Base-by-base conservation (phyloP, 176 grass and related monocot genomes). In the Saccharum officinarum region DNA sequence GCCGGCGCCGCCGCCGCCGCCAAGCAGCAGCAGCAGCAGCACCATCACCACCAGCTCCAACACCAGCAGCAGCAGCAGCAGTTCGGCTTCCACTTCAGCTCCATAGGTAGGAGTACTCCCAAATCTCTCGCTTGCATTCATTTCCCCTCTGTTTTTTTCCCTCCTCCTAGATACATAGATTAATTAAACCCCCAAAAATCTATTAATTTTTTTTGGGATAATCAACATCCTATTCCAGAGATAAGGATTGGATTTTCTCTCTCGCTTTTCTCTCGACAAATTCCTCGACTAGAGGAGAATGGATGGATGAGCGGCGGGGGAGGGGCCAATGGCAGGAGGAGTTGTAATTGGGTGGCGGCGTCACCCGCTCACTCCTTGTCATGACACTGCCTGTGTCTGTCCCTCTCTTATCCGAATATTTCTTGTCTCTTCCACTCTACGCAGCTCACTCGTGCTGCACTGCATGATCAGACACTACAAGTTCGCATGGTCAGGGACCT, bases 361-460 rank as follows among this genome's bases (percentile, higher is more conserved):
- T 30, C 23, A 30, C 61, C 10, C 30, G 47, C 62, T 86, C 54
- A 4, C 55, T 88, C 84, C 40, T 87, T 90, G 80, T 92, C 89
- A 85, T 86, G 85, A 69, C 79, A 82, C 85, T 85, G 84, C 85
- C 84, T 41, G 64, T 85, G 76, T 80, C 74, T 86, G 87, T 86
- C 87, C 46, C 81, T 89, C 89, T 73, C 69, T 87, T 91, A 91
- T 80, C 85, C 80, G 85, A 87, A 87, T 91, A 84, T 87, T 76
- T 80, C 40, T 49, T 84, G 69, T 87, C 80, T 80, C 80, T 80
- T 84, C 85, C 50, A 33, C 63, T 81, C 80, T 68, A 80, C 82
- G 46, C 80, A 86, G 69, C 77, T 45, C 45, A 46, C 45, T 34
- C 81, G 36, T 84, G 86, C 66, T 83, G 77, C 75, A 71, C 71